A percentile compares a stretch with the other conserved stretches of the same genome.
phyloP scores from a whole-genome alignment of 495 filamentous ascomycete species.

The Trichoderma reesei region DNA sequence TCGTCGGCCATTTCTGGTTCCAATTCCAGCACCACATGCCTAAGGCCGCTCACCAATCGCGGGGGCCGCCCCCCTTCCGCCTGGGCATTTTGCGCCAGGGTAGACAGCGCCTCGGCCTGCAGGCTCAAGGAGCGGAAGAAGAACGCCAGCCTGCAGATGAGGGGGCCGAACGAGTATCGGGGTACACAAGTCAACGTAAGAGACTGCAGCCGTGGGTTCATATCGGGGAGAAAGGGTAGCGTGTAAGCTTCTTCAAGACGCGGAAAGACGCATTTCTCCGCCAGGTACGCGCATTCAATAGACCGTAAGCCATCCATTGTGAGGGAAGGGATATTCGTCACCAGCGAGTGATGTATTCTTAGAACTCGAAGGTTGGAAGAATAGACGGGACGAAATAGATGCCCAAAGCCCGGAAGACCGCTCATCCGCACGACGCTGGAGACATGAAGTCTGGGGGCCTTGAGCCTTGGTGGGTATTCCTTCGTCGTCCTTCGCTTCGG shows the following conservation, averaged over 20 bases:
- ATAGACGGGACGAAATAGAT: constrained; percentile 35
- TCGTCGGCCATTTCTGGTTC: constrained; percentile 25
- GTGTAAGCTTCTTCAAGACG: constrained; percentile 30
- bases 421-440: constrained; percentile 12
- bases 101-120: constrained; percentile 28
- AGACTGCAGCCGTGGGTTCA: constrained; percentile 34
- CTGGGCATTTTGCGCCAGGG: constrained; percentile 9
- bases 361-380: constrained; percentile 34
- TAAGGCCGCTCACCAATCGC: constrained; percentile 26
- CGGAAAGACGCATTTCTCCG: constrained; percentile 28
- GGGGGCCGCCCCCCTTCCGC: constrained; percentile 16
- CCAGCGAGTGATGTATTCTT: constrained; percentile 38
- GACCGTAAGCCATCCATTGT: constrained; percentile 16
- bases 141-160: constrained; percentile 25
- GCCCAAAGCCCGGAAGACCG: constrained; percentile 27
- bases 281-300: constrained; percentile 21
- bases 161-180: constrained; percentile 27
- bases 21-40: constrained; percentile 36
- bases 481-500: too few species aligned
- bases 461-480: too few species aligned
- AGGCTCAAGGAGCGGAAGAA: constrained; percentile 30
- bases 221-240: constrained; percentile 31
- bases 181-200: constrained; percentile 33
- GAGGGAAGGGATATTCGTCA: constrained; percentile 32
- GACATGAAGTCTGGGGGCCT: not conserved